These are phyloP conservation scores for Candida ascalaphidarum DNA, from an alignment of 805 yeast genomes.

Conservation along the genomic window DNA sequence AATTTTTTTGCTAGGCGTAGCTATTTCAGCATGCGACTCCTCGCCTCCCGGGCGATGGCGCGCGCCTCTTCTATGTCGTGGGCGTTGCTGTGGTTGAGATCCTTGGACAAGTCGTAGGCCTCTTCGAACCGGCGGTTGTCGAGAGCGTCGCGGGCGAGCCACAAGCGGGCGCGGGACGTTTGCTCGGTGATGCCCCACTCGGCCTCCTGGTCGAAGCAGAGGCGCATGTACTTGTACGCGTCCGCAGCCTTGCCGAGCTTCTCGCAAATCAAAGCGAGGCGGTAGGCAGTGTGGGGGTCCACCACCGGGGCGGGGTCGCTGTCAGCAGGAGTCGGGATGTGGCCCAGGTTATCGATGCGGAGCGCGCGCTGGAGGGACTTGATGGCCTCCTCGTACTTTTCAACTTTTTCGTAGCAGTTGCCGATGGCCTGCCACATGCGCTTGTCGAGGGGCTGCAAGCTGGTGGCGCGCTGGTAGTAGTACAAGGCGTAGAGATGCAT, in stretches of 20 bases:
- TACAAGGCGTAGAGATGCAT: slow-evolving; percentile 90
- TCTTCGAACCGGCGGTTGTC: slow-evolving; percentile 47
- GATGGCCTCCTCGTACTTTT: slow-evolving; percentile 62
- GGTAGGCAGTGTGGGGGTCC: slow-evolving; percentile 47
- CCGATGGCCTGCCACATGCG: slow-evolving; percentile 97
- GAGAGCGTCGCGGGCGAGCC: slow-evolving; percentile 73
- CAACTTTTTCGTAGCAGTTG: slow-evolving; percentile 75
- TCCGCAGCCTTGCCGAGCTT: slow-evolving; percentile 41
- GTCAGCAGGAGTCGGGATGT: no score
- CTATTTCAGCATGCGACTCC: slow-evolving; percentile 36
- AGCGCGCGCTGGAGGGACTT: slow-evolving; percentile 78
- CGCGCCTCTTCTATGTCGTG: slow-evolving; percentile 88
- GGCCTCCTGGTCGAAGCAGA: slow-evolving; percentile 56
- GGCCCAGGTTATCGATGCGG: slow-evolving; percentile 34
- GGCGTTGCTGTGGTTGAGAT: slow-evolving; percentile 60
- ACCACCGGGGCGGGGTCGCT: slow-evolving; percentile 28
- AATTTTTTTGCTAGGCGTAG: slow-evolving; percentile 1
- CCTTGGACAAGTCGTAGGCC: slow-evolving; percentile 69
- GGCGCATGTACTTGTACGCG: slow-evolving; percentile 55
- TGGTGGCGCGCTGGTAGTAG: slow-evolving; percentile 86
- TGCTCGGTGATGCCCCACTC: slow-evolving; percentile 66
- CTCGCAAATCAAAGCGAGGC: slow-evolving; percentile 62
- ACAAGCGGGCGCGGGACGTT: slow-evolving; percentile 70
- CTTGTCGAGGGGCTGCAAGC: slow-evolving; percentile 79
- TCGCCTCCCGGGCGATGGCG: slow-evolving; percentile 69